Base-by-base conservation (phyloP, 2,329 filamentous ascomycete genomes). In the Hypoxylon sp. region DNA sequence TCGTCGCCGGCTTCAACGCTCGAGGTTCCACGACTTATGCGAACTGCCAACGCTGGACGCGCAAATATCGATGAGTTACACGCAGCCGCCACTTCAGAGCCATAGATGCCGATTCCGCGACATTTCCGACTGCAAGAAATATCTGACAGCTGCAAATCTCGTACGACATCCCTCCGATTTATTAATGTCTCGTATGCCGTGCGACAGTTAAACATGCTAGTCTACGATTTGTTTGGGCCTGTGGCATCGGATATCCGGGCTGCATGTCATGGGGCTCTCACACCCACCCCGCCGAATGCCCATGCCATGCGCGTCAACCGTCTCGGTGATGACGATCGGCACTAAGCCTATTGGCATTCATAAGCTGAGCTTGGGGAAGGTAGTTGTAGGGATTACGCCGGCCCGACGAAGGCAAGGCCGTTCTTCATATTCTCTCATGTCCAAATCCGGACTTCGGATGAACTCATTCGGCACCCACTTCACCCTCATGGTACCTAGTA, bases 121-220 rank as follows among this genome's bases (percentile, higher is more conserved):
- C 25, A 27, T 27, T 27, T 27, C 25, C 25, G 25, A 40, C 49
- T 60, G 55, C 44, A 61, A 46, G 40, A 25, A 44, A 59, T 61
- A 69, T 71, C 58, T 71, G 62, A 66, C 69, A 69, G 55, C 59
- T 69, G 63, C 68, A 68, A 66, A 66, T 69, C 66, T 71, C 62
- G 69, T 71, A 69, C 69, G 40, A 71, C 66, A 48, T 53, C 20
- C 55, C 51, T 58, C 60, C 66, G 63, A 71, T 71, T 66, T 61
- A 69, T 62, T 51, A 65, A 59, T 59, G 60, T 69, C 66, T 71
- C 37, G 51, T 42, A 62, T 69, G 66, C 37, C 30, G 69, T 69
- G 59, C 27, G 61, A 66, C 62, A n/a, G 25, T 33, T 20, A 35
- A 6, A 56, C 27, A 44, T 14, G 17, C 8, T 53, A 22, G 37